Evolutionary conservation across 1,139 yeast species (phyloP).

Genomic region (Suhomyces bokatorum): DNA sequence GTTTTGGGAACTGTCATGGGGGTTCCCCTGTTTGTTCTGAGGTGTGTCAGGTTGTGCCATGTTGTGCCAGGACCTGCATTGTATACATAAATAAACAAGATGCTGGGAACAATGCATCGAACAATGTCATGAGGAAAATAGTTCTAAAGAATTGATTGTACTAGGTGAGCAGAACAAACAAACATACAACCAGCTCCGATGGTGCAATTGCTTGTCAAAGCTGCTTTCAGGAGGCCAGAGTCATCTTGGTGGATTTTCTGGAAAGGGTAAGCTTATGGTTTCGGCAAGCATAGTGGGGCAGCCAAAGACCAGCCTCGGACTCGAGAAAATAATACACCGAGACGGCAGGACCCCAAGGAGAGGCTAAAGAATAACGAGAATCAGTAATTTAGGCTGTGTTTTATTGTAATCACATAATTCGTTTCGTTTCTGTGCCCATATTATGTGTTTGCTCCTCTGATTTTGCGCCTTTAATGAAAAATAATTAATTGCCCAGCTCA

Average conservation of each 20-base stretch:
- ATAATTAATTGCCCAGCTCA: too few species aligned
- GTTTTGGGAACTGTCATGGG: neutral
- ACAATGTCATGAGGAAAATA: constrained; percentile 5
- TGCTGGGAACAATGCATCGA: constrained; percentile 8
- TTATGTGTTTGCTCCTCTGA: too few species aligned
- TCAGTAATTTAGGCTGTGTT: too few species aligned
- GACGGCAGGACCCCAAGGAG: too few species aligned
- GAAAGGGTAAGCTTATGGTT: neutral
- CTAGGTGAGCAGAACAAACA: neutral
- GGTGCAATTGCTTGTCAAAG: neutral
- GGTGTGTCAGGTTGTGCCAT: neutral
- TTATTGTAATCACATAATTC: too few species aligned
- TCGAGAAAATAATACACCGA: neutral
- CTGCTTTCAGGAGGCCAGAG: too few species aligned
- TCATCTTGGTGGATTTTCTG: neutral
- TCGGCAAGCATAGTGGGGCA: neutral
- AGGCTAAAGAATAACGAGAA: too few species aligned
- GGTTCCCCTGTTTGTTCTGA: neutral
- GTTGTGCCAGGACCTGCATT: neutral
- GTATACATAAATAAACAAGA: neutral
- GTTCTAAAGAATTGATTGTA: neutral
- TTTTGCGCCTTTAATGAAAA: too few species aligned
- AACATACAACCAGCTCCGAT: neutral
- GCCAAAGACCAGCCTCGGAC: neutral
- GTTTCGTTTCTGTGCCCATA: too few species aligned